Evolutionary conservation across 2,329 filamentous ascomycete species (phyloP), one percentile per base, ranked within the genome.

Genomic region (Claviceps maximensis): DNA sequence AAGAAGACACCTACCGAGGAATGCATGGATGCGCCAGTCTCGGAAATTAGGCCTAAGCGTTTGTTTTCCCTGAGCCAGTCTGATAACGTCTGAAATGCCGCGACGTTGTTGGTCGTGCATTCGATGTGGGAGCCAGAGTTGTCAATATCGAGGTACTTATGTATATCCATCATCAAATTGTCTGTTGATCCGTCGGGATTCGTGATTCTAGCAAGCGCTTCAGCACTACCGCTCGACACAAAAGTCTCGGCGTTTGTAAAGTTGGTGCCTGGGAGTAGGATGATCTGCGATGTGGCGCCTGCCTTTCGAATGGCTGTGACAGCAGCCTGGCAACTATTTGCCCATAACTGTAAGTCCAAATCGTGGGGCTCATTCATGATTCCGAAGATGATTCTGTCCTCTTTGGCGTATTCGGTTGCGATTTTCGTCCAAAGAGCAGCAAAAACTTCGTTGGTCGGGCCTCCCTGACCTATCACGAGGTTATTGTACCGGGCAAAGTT

Each of bases 351-450:
- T 57, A 83, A 71, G 59, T 81, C 74, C 53, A 78, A 65, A 51
- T 80, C 76, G 63, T 84, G 80, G 7, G 83, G 82, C 67, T 83
- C 83, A 66, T 86, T 87, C 82, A 86, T 86, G 46, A 86, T 62
- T 15, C 80, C 82, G 58, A 86, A 86, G 67, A 55, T 76, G 63
- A 50, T 73, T 72, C 27, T 79, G 40, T 71, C 62, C 49, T 79
- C 66, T 6, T 72, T 71, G 0, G 70, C 75, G 64, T 86, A 86
- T 61, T 79, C 78, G 1, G 66, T 69, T 9, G 83, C 82, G 4
- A 82, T 64, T 54, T 77, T 70, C 1, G 61, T 64, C 83, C 83
- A 86, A 5, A 86, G 65, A 44, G 67, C 68, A 3, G 73, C 76
- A 58, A 85, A 80, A 15, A 80, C 67, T 12, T 73, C 76, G 61